Percentiles rank a stretch among this genome's conserved stretches.
Conservation (phyloP, 2,329 filamentous ascomycete genomes). For the Penicillium hesseltinei region DNA sequence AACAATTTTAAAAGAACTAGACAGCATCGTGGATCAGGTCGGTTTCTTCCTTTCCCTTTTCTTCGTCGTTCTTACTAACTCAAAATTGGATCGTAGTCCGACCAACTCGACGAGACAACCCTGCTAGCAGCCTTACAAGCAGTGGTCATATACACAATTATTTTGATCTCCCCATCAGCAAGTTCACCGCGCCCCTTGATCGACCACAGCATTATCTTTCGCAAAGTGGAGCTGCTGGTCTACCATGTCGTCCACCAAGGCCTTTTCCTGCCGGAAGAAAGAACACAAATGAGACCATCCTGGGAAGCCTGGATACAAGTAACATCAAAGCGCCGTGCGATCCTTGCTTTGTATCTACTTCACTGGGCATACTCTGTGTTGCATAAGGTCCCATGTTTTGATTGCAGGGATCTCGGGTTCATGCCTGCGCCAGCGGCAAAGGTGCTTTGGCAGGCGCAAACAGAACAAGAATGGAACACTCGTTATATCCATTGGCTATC, state of each 20-base stretch:
- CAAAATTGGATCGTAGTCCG: slow-evolving; percentile 15
- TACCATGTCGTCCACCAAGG: slow-evolving; percentile 34
- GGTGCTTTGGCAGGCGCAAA: slow-evolving; percentile 39
- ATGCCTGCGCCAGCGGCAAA: slow-evolving; percentile 43
- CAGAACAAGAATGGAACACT: slow-evolving; percentile 34
- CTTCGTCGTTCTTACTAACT: background rate
- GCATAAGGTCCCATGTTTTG: slow-evolving; percentile 34
- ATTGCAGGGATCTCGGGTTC: slow-evolving; percentile 39
- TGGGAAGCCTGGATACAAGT: slow-evolving; percentile 48
- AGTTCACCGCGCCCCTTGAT: slow-evolving; percentile 16
- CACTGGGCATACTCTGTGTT: slow-evolving; percentile 44
- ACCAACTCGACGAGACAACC: slow-evolving; percentile 32
- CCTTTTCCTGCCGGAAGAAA: slow-evolving; percentile 38
- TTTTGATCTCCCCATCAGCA: slow-evolving; percentile 39
- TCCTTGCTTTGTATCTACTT: slow-evolving; percentile 37
- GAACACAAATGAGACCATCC: slow-evolving; percentile 28
- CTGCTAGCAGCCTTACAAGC: slow-evolving; percentile 40
- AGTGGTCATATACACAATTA: slow-evolving; percentile 38
- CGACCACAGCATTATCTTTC: slow-evolving; percentile 25
- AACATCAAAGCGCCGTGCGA: slow-evolving; percentile 54
- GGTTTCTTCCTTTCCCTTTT: slow-evolving; percentile 18
- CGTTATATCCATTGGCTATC: slow-evolving; percentile 26
- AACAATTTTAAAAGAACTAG: slow-evolving; percentile 35
- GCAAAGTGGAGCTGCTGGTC: slow-evolving; percentile 31
- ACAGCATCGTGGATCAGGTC: slow-evolving; percentile 34